Percentiles rank a stretch among this genome's conserved stretches.
Evolutionary conservation across 345 rosid species (phyloP).

Genomic region (Turritis glabra): DNA sequence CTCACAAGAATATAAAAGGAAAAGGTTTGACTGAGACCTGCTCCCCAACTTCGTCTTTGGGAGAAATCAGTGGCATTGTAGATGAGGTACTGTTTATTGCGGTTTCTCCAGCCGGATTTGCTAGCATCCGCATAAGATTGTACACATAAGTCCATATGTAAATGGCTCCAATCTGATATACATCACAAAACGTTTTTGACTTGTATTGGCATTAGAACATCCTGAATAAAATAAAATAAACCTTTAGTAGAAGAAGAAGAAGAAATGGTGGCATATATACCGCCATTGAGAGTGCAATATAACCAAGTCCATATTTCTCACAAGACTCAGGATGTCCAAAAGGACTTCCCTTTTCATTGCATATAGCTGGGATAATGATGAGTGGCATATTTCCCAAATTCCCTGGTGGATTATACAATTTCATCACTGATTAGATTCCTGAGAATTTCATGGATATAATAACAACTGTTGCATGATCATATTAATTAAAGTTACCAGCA

Average conservation of each 20-base stretch:
- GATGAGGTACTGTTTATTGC: conserved; percentile 23
- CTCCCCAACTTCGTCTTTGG: conserved; percentile 26
- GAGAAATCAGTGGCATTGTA: conserved; percentile 39
- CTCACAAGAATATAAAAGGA: conserved; percentile 2
- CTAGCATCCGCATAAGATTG: conserved; percentile 49
- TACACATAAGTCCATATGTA: conserved; percentile 63
- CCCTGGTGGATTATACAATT: conserved; percentile 38
- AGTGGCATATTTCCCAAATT: conserved; percentile 68
- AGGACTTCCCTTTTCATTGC: conserved; percentile 65
- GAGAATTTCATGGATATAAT: not conserved
- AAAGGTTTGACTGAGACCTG: conserved; percentile 24
- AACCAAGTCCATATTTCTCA: conserved; percentile 51
- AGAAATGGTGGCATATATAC: conserved; percentile 41
- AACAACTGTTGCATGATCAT: not conserved
- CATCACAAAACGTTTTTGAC: not conserved
- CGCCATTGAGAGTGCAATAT: conserved; percentile 71
- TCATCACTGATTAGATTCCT: not conserved
- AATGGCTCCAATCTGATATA: conserved; percentile 60
- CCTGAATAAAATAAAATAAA: not conserved
- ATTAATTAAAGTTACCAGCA: conserved; percentile 11
- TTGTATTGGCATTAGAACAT: not conserved
- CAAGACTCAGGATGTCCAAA: conserved; percentile 61
- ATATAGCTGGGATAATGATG: conserved; percentile 67
- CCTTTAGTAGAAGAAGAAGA: not conserved
- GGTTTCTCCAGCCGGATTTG: conserved; percentile 27